Conservation (phyloP, 805 yeast genomes). For the Metschnikowia orientalis region DNA sequence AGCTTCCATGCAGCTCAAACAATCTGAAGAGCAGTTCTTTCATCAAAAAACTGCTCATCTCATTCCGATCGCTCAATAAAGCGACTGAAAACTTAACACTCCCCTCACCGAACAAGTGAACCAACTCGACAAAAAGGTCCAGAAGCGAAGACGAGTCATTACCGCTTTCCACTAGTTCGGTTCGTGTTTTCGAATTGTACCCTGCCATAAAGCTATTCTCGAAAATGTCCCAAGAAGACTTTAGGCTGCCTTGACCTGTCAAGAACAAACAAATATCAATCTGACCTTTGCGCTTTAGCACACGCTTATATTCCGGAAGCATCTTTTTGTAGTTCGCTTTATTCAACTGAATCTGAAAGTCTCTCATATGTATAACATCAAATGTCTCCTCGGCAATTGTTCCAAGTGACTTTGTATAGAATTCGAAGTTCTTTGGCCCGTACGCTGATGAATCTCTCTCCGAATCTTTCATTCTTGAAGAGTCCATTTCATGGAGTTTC, state of each 20-base stretch:
- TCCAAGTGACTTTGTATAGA: constrained; percentile 19
- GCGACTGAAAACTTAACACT: constrained; percentile 30
- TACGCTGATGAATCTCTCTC: not conserved
- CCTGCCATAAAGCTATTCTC: not conserved
- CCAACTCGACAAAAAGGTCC: constrained; percentile 20
- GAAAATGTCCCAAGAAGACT: constrained; percentile 3
- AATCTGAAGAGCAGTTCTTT: constrained; percentile 22
- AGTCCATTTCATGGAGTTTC: constrained; percentile 7
- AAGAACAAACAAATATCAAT: constrained; percentile 28
- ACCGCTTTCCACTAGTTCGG: too few relatives aligned
- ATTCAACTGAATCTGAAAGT: constrained; percentile 31
- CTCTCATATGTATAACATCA: constrained; percentile 36
- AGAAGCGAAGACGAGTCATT: not conserved
- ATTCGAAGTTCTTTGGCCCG: constrained; percentile 18
- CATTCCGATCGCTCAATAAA: constrained; percentile 27
- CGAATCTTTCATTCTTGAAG: not conserved
- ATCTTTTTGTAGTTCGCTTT: constrained; percentile 23
- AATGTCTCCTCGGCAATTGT: constrained; percentile 28
- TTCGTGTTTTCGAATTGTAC: not conserved
- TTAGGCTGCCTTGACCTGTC: constrained; percentile 7
- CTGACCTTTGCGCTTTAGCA: constrained; percentile 33
- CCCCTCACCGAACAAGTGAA: constrained; percentile 28
- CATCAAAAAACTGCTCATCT: constrained; percentile 28
- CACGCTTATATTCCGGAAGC: constrained; percentile 31
- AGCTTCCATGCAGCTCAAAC: constrained; percentile 32